Percentiles rank a stretch among this genome's conserved stretches.
These are phyloP conservation scores for Rutstroemia sp. DNA, from an alignment of 2,329 filamentous ascomycete species.

Conservation along the genomic window DNA sequence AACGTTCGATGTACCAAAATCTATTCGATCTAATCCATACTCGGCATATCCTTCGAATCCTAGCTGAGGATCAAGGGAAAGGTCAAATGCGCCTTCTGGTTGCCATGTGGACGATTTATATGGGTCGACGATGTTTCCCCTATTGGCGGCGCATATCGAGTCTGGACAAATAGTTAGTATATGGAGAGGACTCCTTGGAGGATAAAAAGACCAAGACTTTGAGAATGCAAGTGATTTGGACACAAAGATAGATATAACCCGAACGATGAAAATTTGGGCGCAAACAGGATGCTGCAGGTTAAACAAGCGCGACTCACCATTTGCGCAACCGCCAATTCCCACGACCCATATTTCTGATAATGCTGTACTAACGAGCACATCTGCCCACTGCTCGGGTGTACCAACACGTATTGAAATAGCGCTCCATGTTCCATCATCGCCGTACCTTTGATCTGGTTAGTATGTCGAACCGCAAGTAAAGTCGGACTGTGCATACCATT, in stretches of 20 bases:
- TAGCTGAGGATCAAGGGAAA: slow-evolving; percentile 52
- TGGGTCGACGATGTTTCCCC: slow-evolving; percentile 52
- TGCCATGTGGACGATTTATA: slow-evolving; percentile 48
- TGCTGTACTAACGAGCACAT: slow-evolving; percentile 56
- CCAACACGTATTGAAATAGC: slow-evolving; percentile 56
- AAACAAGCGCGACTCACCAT: slow-evolving; percentile 18
- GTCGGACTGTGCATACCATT: slow-evolving; percentile 16
- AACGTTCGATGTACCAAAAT: slow-evolving; percentile 25
- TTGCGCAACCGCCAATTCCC: slow-evolving; percentile 46
- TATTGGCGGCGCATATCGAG: slow-evolving; percentile 44
- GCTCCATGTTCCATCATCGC: slow-evolving; percentile 66
- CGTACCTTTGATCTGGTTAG: slow-evolving; percentile 39
- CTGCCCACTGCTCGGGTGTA: slow-evolving; percentile 43
- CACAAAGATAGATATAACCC: background rate
- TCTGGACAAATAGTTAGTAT: slow-evolving; percentile 29
- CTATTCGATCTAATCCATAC: slow-evolving; percentile 47
- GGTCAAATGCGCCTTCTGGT: slow-evolving; percentile 29
- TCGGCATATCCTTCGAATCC: slow-evolving; percentile 53
- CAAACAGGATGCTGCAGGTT: background rate
- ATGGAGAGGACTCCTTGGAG: background rate
- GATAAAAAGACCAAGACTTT: background rate
- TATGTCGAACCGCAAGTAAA: background rate
- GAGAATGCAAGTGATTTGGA: background rate
- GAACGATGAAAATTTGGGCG: background rate
- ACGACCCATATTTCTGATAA: slow-evolving; percentile 67